phyloP scores from a whole-genome alignment of 176 grass and related monocot genomes.

The Puccinellia tenuiflora region DNA sequence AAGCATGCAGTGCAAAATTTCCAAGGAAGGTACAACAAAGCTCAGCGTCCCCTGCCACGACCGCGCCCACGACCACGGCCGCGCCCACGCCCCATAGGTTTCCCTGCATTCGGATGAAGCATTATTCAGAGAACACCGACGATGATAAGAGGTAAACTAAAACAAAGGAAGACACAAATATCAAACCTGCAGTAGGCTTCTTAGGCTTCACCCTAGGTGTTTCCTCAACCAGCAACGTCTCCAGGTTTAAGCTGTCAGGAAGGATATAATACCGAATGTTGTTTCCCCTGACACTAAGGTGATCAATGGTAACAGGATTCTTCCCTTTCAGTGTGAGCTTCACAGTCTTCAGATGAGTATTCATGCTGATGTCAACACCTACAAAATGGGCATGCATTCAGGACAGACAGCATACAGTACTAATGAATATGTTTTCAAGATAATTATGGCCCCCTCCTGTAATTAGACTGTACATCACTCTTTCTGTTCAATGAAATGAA shows the following conservation, averaged over 20 bases:
- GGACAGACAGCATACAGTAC: neutral
- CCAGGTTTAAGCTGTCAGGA: conserved; percentile 77
- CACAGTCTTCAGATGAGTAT: conserved; percentile 76
- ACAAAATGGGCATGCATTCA: conserved; percentile 9
- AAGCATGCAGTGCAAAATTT: conserved; percentile 24
- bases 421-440: neutral
- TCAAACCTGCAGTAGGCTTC: conserved; percentile 64
- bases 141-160: neutral
- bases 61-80: conserved; percentile 68
- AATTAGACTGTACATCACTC: no score
- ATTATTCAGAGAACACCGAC: neutral
- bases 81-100: conserved; percentile 57
- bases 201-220: conserved; percentile 70
- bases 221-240: conserved; percentile 77
- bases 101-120: conserved; percentile 41
- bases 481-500: no score
- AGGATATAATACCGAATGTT: conserved; percentile 77
- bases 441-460: no score
- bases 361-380: conserved; percentile 87
- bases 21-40: conserved; percentile 18
- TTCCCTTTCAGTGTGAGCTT: conserved; percentile 67
- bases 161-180: neutral
- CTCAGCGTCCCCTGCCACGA: conserved; percentile 52
- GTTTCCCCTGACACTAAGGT: conserved; percentile 72
- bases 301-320: conserved; percentile 66